Base-by-base conservation (phyloP, 805 yeast genomes). In the Clavispora vitiphila region DNA sequence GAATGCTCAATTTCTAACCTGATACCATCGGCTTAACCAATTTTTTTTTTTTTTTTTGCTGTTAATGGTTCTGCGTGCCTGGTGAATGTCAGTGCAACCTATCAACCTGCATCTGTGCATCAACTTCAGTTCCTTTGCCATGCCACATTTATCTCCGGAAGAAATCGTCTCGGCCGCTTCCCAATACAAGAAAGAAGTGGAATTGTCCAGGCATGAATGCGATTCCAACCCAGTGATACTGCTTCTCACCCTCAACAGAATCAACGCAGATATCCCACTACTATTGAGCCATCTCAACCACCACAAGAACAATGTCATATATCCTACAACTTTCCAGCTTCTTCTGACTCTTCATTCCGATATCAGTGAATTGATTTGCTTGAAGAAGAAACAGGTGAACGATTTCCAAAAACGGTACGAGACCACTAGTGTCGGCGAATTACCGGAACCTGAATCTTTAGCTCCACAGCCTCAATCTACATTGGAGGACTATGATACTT, bases 181-280 rank as follows among this genome's bases (percentile, higher is more conserved):
- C 4, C 46, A 39, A 14, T 47, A 51, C 40, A 37, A 40, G 23
- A 9, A 19, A 4, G 54, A 50, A 16, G 31, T 42, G 8, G 37
- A 31, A 23, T 35, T 15, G 35, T 35, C 21, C 12, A 34, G 31
- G 20, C 12, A 7, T 7, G 32, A 15, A 29, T 12, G 4, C 32
- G n/a, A 9, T 5, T 19, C 42, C 12, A 42, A 44, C 36, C 51
- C 53, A 2, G 34, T 43, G 16, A 38, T 51, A 9, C 38, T 38
- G 23, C 40, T 35, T 15, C 48, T 51, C 21, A 37, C 44, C 4
- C 40, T 51, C 22, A 39, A 40, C 35, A 44, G 39, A 34, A 49
- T 51, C 18, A 41, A 38, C 16, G 38, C 38, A 6, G 55, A 49
- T 39, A 39, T 51, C 7, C 55, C 55, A 5, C 49, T 41, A 21